Conservation (phyloP, 768 basidiomycete genomes). For the Candolleomyces eurysporus region DNA sequence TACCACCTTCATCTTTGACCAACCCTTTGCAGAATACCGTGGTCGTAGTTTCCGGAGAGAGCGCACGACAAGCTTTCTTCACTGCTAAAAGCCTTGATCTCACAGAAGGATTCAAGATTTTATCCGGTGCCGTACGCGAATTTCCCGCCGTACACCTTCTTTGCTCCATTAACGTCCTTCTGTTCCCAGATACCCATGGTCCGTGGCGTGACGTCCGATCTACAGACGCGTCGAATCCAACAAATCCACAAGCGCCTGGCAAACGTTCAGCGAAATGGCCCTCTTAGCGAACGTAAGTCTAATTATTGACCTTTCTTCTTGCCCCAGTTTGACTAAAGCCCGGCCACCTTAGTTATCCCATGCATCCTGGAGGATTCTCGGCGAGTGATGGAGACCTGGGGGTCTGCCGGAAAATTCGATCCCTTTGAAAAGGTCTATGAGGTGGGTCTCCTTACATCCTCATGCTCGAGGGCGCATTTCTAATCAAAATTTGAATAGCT, state of each 20-base stretch:
- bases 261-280: constrained; percentile 59
- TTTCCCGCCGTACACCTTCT: constrained; percentile 13
- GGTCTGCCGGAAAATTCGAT: constrained; percentile 60
- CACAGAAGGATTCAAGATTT: constrained; percentile 75
- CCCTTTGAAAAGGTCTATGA: constrained; percentile 72
- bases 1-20: background rate
- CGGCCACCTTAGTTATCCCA: constrained; percentile 53
- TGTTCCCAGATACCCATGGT: constrained; percentile 66
- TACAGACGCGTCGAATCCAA: constrained; percentile 58
- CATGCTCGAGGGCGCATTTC: background rate
- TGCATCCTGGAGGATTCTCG: constrained; percentile 63
- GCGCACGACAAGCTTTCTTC: constrained; percentile 67
- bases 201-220: constrained; percentile 69
- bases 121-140: constrained; percentile 70
- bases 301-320: background rate
- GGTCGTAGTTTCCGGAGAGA: constrained; percentile 74
- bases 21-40: constrained; percentile 57
- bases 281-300: constrained; percentile 57
- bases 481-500: constrained; percentile 37
- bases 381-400: constrained; percentile 63
- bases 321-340: background rate
- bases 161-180: constrained; percentile 16
- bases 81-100: constrained; percentile 69
- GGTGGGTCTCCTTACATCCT: constrained; percentile 34
- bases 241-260: constrained; percentile 72